These are phyloP conservation scores for Ophiocordyceps camponoti-rufipedis DNA, from an alignment of 2,329 filamentous ascomycete genomes.

Conservation along the genomic window DNA sequence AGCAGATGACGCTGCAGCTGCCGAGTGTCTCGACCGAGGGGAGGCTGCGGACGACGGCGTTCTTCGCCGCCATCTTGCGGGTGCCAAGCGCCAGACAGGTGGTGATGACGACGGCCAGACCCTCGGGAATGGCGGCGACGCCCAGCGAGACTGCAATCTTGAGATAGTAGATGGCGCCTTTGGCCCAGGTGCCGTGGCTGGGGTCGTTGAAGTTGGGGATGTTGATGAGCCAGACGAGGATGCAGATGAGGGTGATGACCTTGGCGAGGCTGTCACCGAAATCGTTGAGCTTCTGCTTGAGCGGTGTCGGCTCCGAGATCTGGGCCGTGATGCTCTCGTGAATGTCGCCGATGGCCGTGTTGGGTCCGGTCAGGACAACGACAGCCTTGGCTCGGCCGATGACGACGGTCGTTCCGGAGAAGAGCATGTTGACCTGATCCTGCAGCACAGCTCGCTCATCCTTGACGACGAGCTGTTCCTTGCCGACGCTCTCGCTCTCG, in stretches of 20 bases:
- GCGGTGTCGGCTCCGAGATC: constrained; percentile 88
- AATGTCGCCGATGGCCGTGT: constrained; percentile 93
- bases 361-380: constrained; percentile 75
- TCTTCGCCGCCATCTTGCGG: constrained; percentile 96
- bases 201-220: constrained; percentile 93
- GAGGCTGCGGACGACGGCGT: constrained; percentile 87
- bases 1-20: constrained; percentile 98
- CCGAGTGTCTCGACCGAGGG: constrained; percentile 95
- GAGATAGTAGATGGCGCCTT: constrained; percentile 97
- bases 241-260: constrained; percentile 93
- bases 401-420: constrained; percentile 94
- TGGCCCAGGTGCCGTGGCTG: constrained; percentile 80
- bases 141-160: constrained; percentile 98
- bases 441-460: constrained; percentile 85
- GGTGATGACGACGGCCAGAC: constrained; percentile 95
- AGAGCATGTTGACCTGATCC: constrained; percentile 94
- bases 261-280: constrained; percentile 94
- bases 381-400: constrained; percentile 83
- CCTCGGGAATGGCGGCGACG: constrained; percentile 49
- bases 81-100: constrained; percentile 92
- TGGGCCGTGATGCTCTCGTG: constrained; percentile 97
- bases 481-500: constrained; percentile 91
- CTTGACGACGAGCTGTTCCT: constrained; percentile 50
- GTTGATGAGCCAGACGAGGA: constrained; percentile 97
- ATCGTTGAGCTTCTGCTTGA: constrained; percentile 98